phyloP scores from a whole-genome alignment of 1,139 yeast species.

The Scheffersomyces insectosa region DNA sequence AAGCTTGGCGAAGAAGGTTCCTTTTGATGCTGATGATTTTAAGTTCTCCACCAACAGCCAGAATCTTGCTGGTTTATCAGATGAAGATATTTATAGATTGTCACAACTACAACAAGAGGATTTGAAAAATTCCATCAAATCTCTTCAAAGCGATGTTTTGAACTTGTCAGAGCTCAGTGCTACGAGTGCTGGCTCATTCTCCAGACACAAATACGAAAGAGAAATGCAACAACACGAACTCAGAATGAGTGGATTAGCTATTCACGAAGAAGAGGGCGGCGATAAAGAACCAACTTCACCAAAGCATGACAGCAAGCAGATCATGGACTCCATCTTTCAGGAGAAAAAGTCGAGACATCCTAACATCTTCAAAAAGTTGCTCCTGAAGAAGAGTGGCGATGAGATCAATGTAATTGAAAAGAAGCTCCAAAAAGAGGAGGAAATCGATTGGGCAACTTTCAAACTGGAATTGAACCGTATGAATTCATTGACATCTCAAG shows the following conservation, averaged over 20 bases:
- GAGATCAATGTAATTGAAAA: conserved; percentile 35
- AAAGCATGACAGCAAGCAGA: conserved; percentile 6
- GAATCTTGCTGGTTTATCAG: conserved; percentile 14
- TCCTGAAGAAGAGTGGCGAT: conserved; percentile 35
- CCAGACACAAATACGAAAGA: conserved; percentile 64
- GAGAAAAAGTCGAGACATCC: conserved; percentile 49
- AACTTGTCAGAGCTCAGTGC: conserved; percentile 73
- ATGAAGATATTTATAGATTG: conserved; percentile 32
- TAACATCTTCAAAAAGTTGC: conserved; percentile 55
- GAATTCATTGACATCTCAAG: conserved; percentile 69
- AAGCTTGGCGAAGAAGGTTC: conserved; percentile 15
- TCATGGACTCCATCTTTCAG: conserved; percentile 37
- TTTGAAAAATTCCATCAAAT: conserved; percentile 42
- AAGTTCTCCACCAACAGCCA: conserved; percentile 28
- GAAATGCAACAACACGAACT: conserved; percentile 27
- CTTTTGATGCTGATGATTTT: conserved; percentile 45
- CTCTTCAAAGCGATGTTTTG: conserved; percentile 50
- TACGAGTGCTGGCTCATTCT: conserved; percentile 84
- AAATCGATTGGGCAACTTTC: conserved; percentile 43
- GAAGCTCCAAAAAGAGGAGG: conserved; percentile 32
- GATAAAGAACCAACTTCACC: conserved; percentile 1
- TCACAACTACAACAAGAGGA: conserved; percentile 41
- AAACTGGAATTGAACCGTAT: conserved; percentile 69
- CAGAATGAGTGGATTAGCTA: conserved; percentile 20
- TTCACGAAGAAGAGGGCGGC: conserved; percentile 15